Evolutionary conservation across 1,284 basidiomycete species (phyloP).

Genomic region (Phenoliferia sp.): DNA sequence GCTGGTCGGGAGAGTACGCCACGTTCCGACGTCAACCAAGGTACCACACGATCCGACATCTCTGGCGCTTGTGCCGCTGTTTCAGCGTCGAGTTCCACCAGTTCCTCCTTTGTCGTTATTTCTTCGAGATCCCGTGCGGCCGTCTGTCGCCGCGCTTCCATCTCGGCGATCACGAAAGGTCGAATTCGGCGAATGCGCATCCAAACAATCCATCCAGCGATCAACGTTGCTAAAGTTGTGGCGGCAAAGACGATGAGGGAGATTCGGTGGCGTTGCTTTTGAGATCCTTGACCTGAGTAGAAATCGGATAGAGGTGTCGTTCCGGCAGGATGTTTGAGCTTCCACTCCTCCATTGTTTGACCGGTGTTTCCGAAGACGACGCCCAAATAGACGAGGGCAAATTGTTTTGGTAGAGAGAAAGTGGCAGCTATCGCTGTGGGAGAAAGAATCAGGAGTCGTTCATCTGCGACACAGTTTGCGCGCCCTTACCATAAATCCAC

Average conservation of each 20-base stretch:
- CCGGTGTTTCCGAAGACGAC: not conserved
- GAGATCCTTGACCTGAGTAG: not conserved
- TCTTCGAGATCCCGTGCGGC: not conserved
- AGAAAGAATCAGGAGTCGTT: not conserved
- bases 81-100: not conserved
- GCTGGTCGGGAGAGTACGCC: not conserved
- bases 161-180: not conserved
- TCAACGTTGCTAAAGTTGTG: not conserved
- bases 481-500: constrained; percentile 36
- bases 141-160: constrained; percentile 1
- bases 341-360: not conserved
- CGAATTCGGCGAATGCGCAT: not conserved
- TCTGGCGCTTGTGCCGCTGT: not conserved
- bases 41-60: too few relatives aligned
- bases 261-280: not conserved
- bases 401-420: constrained; percentile 43
- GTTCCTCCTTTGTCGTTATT: not conserved
- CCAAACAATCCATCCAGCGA: not conserved
- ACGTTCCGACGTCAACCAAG: too few relatives aligned
- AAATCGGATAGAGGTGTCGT: not conserved
- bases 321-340: not conserved
- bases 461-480: not conserved
- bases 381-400: not conserved
- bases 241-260: not conserved
- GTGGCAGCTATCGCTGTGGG: constrained; percentile 34